These are phyloP conservation scores for Trametes villosa DNA, from an alignment of 768 basidiomycete genomes.

Conservation along the genomic window DNA sequence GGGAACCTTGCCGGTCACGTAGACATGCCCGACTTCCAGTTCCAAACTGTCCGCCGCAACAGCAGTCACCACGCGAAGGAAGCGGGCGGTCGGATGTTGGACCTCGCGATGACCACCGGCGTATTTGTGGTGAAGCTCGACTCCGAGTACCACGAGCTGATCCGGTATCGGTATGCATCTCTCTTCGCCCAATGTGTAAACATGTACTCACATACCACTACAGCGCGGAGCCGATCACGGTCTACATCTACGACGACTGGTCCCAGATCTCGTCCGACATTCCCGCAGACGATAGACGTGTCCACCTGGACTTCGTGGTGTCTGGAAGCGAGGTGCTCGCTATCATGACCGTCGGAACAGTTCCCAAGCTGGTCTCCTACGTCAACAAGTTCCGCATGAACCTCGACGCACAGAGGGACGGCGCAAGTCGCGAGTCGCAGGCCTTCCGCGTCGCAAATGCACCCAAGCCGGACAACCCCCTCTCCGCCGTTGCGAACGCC, in stretches of 20 bases:
- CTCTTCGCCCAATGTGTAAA: neutral
- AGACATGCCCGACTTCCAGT: conserved; percentile 71
- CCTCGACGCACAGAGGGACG: conserved; percentile 71
- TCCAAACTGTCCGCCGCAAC: conserved; percentile 69
- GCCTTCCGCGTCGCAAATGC: conserved; percentile 75
- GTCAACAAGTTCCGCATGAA: conserved; percentile 75
- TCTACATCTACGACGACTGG: conserved; percentile 86
- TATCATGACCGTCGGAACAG: conserved; percentile 71
- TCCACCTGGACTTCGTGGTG: conserved; percentile 78
- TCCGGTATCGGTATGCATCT: conserved; percentile 71
- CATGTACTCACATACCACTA: neutral
- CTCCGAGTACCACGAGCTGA: conserved; percentile 74
- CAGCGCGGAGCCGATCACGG: conserved; percentile 78
- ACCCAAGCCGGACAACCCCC: conserved; percentile 76
- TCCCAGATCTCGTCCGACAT: conserved; percentile 48
- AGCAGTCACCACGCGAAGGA: conserved; percentile 42
- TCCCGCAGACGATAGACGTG: conserved; percentile 51
- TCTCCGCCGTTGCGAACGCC: conserved; percentile 85
- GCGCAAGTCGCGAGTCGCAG: conserved; percentile 77
- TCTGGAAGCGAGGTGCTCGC: conserved; percentile 69
- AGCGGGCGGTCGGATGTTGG: conserved; percentile 58
- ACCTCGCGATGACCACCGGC: conserved; percentile 76
- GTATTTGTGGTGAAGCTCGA: conserved; percentile 67
- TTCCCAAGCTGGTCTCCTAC: conserved; percentile 78
- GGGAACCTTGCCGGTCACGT: conserved; percentile 74